Percentiles rank a stretch among this genome's conserved stretches.
These are phyloP conservation scores for Ustilago shanxiensis DNA, from an alignment of 1,284 basidiomycete genomes.

Conservation along the genomic window DNA sequence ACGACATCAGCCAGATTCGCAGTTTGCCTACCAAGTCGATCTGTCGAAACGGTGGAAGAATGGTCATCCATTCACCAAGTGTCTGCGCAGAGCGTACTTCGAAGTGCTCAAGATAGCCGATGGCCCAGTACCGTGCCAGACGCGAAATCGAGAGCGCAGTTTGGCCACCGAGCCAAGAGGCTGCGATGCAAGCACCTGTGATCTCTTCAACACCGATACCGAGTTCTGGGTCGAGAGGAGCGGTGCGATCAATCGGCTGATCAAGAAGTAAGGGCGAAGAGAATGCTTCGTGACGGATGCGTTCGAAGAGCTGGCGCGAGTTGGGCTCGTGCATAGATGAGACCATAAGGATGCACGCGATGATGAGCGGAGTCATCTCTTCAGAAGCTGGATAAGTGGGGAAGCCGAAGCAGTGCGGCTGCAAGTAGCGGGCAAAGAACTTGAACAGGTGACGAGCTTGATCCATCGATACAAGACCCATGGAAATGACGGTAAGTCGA, in stretches of 20 bases:
- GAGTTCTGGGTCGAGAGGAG: constrained; percentile 60
- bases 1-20: constrained; percentile 64
- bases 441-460: constrained; percentile 57
- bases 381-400: constrained; percentile 61
- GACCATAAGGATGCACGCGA: constrained; percentile 60
- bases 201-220: constrained; percentile 67
- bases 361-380: constrained; percentile 65
- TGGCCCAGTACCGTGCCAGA: constrained; percentile 58
- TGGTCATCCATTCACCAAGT: constrained; percentile 58
- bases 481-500: constrained; percentile 59
- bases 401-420: constrained; percentile 64
- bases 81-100: constrained; percentile 58
- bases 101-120: constrained; percentile 60
- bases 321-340: constrained; percentile 58
- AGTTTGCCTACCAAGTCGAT: constrained; percentile 60
- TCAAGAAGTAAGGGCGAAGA: constrained; percentile 47
- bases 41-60: constrained; percentile 61
- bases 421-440: constrained; percentile 61
- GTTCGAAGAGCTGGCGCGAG: constrained; percentile 39
- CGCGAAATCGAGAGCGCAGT: constrained; percentile 45
- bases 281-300: constrained; percentile 53
- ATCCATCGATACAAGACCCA: constrained; percentile 59
- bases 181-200: constrained; percentile 61
- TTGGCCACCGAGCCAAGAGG: constrained; percentile 58
- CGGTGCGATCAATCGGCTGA: constrained; percentile 41